Evolutionary conservation across 2,329 filamentous ascomycete species (phyloP), one percentile per base, ranked within the genome.

Genomic region (Cercospora zeina): DNA sequence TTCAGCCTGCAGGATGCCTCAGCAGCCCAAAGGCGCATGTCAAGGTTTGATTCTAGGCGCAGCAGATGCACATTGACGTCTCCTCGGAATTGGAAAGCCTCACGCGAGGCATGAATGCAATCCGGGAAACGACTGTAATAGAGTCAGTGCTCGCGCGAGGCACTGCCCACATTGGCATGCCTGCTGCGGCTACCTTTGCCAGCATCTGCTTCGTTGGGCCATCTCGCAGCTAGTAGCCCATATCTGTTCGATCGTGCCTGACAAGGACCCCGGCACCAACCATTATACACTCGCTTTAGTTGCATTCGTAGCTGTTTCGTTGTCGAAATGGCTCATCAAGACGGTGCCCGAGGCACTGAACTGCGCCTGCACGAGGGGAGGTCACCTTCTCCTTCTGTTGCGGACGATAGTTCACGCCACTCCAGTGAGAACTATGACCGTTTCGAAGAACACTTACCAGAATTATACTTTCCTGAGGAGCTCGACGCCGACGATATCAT

Each of bases 101-200:
- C 13, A 11, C 21, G 19, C 13, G 16, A 5, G 11, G n/a, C 37
- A 21, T 39, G 27, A 13, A 24, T 39, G 19, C 19, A 36, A 24
- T 54, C 33, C 16, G 54, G 34, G 45, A 39, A 45, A 34, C 24
- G 39, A 45, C 39, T 56, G 53, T 56, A 36, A 39, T 39, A 50
- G 59, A 37, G 21, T 49, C 50, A 34, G 27, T 54, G 27, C 33
- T 50, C 27, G 47, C 24, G 19, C 55, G 24, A 58, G 49, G 51
- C 60, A 62, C 60, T 58, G 60, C 55, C 60, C 58, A 36, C 47
- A 51, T 59, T 62, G 60, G 55, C 60, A 59, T 39, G 13, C 6
- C 34, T 47, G n/a, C 45, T 54, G 31, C 45, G 34, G 45, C 34
- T 53, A 34, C 33, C 16, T 59, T 34, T 39, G 34, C 39, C 31